Conservation (phyloP, 1,284 basidiomycete genomes). For the Austropuccinia psidii region DNA sequence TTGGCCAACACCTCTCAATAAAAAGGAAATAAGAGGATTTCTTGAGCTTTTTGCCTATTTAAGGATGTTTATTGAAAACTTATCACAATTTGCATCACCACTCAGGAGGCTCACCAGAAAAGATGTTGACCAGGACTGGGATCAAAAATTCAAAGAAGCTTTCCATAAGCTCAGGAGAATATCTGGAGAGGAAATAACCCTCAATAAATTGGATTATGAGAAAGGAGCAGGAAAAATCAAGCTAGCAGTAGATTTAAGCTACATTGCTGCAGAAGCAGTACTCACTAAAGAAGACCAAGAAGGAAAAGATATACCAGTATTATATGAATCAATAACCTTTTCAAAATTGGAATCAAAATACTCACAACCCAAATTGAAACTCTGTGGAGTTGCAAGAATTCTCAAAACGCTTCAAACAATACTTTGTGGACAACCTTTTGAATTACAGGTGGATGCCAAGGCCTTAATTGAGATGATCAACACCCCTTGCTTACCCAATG, state of each 20-base stretch:
- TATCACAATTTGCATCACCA: too few species aligned
- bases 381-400: not conserved
- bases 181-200: too few species aligned
- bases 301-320: not conserved
- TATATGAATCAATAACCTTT: constrained; percentile 1
- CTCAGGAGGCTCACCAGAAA: too few species aligned
- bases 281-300: constrained; percentile 3
- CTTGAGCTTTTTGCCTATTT: too few species aligned
- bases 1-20: too few species aligned
- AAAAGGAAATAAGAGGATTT: too few species aligned
- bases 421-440: not conserved
- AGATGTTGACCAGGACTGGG: too few species aligned
- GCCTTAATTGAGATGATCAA: constrained; percentile 27
- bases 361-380: not conserved
- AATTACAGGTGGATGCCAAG: constrained; percentile 26
- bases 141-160: too few species aligned
- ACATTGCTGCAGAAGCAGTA: constrained; percentile 13
- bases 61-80: too few species aligned
- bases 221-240: too few species aligned
- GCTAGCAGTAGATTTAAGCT: constrained; percentile 9
- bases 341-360: not conserved
- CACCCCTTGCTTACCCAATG: not conserved
- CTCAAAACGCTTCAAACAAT: not conserved
- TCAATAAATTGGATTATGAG: too few species aligned
- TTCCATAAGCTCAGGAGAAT: too few species aligned